Evolutionary conservation across 1,284 basidiomycete genomes (phyloP), one percentile per base, ranked within the genome.

Genomic region (Grifola frondosa): DNA sequence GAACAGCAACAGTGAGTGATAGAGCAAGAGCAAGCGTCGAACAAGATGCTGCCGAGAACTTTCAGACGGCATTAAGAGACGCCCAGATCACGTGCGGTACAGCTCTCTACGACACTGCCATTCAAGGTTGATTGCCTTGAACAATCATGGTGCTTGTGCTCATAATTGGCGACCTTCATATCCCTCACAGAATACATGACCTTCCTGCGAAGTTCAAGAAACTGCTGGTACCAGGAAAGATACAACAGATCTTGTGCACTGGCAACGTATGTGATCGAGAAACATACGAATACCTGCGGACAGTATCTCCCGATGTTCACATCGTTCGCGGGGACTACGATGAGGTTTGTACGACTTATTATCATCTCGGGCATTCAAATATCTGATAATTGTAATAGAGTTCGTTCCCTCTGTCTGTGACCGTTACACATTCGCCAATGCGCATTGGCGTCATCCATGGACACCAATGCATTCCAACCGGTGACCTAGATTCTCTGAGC

Each of bases 191-290:
- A 37, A 75, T 80, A 2, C 91, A 96, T 62, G 96, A 97, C 63
- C 77, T 99, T 5, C 95, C 96, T 0, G 74, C 81, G 16, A 98
- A 98, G 70, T 99, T 99, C 73, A 96, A 96, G 70, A 97, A 98
- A 64, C 84, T 99, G 0, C 77, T 99, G 0, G 93, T 95, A 3
- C 84, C 96, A 9, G 96, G 97, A 26, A 99, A 99, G 71, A 99
- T 99, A 30, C 91, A 96, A 53, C 96, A 99, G 68, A 97, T 99
- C 50, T 78, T 99, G 24, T 97, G 94, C 64, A 99, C 96, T 0
- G 97, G 96, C 36, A 99, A 99, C 63, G 87, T 98, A 11, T 97
- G 93, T 65, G 97, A 99, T 70, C 86, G 88, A 58, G 96, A 97
- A 69, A 99, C 96, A 10, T 93, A 89, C 61, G 96, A 98, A 60